These are phyloP conservation scores for Claviceps capensis DNA, from an alignment of 2,329 filamentous ascomycete species.

Conservation along the genomic window DNA sequence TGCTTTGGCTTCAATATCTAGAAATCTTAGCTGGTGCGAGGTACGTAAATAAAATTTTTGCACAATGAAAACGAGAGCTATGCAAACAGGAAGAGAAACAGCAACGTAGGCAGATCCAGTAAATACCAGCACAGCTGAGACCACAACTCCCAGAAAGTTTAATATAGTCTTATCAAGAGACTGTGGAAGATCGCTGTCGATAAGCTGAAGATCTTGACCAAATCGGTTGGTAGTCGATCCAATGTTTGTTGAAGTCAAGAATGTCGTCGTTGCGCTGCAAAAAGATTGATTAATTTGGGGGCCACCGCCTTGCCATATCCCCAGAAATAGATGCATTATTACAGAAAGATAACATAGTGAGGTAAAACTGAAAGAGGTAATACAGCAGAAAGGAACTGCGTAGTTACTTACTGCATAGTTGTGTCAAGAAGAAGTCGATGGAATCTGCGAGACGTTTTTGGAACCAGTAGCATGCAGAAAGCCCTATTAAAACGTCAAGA, in stretches of 20 bases:
- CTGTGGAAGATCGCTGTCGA: conserved; percentile 23
- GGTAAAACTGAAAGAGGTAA: neutral
- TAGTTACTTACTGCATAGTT: conserved; percentile 13
- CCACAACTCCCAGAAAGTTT: conserved; percentile 11
- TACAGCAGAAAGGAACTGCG: neutral
- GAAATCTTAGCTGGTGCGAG: conserved; percentile 39
- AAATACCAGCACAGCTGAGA: conserved; percentile 26
- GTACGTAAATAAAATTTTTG: conserved; percentile 28
- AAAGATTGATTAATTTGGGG: neutral
- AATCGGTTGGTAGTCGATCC: conserved; percentile 24
- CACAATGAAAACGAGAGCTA: conserved; percentile 11
- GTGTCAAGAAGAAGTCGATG: conserved; percentile 14
- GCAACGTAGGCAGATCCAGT: conserved; percentile 31
- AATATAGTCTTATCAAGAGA: conserved; percentile 14
- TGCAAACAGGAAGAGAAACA: conserved; percentile 28
- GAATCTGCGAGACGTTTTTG: conserved; percentile 13
- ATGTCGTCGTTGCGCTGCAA: conserved; percentile 14
- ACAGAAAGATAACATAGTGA: neutral
- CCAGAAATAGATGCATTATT: no score
- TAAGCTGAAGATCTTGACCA: conserved; percentile 25
- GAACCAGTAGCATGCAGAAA: conserved; percentile 13
- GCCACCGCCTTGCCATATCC: neutral
- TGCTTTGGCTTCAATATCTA: conserved; percentile 40
- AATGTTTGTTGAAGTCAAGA: conserved; percentile 22
- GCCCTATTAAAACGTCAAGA: conserved; percentile 6